Evolutionary conservation across 148 eudicot species (phyloP), one percentile per base, ranked within the genome.

Genomic region (Chenopodium suecicum): DNA sequence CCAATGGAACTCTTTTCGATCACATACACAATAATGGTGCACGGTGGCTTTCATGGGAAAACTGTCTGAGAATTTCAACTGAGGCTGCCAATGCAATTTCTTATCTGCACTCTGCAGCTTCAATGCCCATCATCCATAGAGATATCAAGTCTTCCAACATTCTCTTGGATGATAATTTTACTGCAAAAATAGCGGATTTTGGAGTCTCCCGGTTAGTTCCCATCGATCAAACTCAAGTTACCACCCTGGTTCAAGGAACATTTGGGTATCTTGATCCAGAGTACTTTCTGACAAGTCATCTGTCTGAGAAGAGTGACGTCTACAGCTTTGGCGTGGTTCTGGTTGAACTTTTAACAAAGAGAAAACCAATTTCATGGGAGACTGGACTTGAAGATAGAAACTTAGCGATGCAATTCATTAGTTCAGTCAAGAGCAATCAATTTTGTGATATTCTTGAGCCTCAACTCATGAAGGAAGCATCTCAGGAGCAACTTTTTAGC

Each of bases 201-300:
- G 84, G 84, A 23, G 78, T 63, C 1, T 82, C 84, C 9, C 77
- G 80, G 7, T 20, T 73, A 29, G 78, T 82, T 62, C 72, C 76
- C 47, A 77, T 82, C 27, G 81, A 82, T 25, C 84, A 82, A 70
- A 58, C 70, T 70, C 84, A 82, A 46, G 70, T 82, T 73, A 82
- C 84, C 56, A 82, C 84, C 9, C 60, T 37, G 37, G 81, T 82
- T 56, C 84, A 77, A 82, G 84, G 81, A 23, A 82, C 84, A 1
- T 82, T 76, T 60, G 84, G 84, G 52, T 82, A 82, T 77, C 79
- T 82, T 44, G 84, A 82, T 71, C 84, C 84, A 34, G 84, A 82
- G 77, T 82, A 82, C 71, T 82, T 82, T 60, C 80, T 66, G 34
- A 67, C 84, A n/a, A 82, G 72, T n/a, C 75, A 69, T 34, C 68